These are phyloP conservation scores for Drechmeria coniospora DNA, from an alignment of 2,329 filamentous ascomycete species.

Conservation along the genomic window DNA sequence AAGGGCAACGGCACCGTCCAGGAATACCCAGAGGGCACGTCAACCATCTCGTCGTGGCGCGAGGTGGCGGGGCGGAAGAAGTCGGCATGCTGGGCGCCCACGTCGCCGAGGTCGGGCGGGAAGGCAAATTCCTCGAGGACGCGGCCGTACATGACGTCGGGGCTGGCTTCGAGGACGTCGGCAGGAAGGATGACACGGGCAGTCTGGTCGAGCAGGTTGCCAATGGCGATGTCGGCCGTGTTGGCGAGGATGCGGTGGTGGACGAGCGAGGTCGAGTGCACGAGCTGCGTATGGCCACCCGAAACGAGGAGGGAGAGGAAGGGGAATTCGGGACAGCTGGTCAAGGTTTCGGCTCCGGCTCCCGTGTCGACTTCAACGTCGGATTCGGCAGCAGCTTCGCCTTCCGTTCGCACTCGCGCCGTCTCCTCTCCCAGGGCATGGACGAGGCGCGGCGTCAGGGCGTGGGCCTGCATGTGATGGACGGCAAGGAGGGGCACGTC, in stretches of 20 bases:
- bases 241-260: conserved; percentile 60
- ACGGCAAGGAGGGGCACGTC: conserved; percentile 69
- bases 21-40: conserved; percentile 21
- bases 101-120: conserved; percentile 18
- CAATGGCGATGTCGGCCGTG: conserved; percentile 70
- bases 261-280: conserved; percentile 53
- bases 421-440: conserved; percentile 34
- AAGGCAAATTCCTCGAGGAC: conserved; percentile 71
- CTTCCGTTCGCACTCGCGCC: conserved; percentile 1
- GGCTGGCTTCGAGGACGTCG: conserved; percentile 33
- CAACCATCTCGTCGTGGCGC: conserved; percentile 41
- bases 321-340: conserved; percentile 52
- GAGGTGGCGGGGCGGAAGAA: conserved; percentile 42
- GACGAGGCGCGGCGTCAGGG: conserved; percentile 70
- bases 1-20: conserved; percentile 62
- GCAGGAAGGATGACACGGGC: conserved; percentile 61
- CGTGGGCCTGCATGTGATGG: conserved; percentile 96
- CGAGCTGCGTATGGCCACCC: conserved; percentile 79
- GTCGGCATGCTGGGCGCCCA: conserved; percentile 19
- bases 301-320: conserved; percentile 83
- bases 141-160: conserved; percentile 64
- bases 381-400: background rate
- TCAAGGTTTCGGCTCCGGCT: conserved; percentile 3
- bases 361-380: background rate
- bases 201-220: conserved; percentile 78